Percentiles rank a stretch among this genome's conserved stretches.
Evolutionary conservation across 495 filamentous ascomycete species (phyloP).

Genomic region (Acidomyces sp.): DNA sequence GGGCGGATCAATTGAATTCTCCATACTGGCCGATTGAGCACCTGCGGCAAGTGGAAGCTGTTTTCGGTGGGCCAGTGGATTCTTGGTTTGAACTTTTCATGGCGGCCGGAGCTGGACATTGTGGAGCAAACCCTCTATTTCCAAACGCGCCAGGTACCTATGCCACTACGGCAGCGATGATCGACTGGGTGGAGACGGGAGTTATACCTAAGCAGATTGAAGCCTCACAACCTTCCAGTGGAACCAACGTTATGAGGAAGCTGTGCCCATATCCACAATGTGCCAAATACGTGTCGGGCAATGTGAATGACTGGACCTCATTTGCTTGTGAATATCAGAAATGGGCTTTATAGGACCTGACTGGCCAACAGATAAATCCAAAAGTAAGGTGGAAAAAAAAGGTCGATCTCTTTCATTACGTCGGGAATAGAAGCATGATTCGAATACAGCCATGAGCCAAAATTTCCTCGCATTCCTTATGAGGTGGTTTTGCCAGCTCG

Average conservation of each 20-base stretch:
- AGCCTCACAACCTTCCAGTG: slow-evolving; percentile 24
- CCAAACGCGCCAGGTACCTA: slow-evolving; percentile 29
- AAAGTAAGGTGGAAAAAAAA: neutral
- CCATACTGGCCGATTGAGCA: slow-evolving; percentile 34
- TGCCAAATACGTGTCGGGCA: slow-evolving; percentile 20
- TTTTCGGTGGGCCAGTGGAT: slow-evolving; percentile 21
- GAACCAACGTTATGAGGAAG: slow-evolving; percentile 25
- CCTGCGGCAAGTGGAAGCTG: slow-evolving; percentile 27
- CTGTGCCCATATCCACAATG: slow-evolving; percentile 31
- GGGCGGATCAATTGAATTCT: slow-evolving; percentile 32
- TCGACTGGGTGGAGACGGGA: slow-evolving; percentile 40
- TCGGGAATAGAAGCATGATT: no score
- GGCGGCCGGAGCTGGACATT: slow-evolving; percentile 33
- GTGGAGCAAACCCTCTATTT: slow-evolving; percentile 26
- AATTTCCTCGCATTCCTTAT: no score
- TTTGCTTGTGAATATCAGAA: slow-evolving; percentile 14
- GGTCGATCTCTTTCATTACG: neutral
- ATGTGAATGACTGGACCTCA: slow-evolving; percentile 17
- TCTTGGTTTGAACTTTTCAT: slow-evolving; percentile 32
- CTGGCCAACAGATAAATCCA: neutral
- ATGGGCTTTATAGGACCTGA: neutral
- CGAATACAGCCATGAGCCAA: no score
- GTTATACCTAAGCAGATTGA: slow-evolving; percentile 19
- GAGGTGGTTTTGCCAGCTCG: no score
- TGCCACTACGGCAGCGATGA: slow-evolving; percentile 36